Percentiles rank a stretch among this genome's conserved stretches.
Evolutionary conservation across 1,139 yeast genomes (phyloP).

Genomic region (Candida labiduridarum): DNA sequence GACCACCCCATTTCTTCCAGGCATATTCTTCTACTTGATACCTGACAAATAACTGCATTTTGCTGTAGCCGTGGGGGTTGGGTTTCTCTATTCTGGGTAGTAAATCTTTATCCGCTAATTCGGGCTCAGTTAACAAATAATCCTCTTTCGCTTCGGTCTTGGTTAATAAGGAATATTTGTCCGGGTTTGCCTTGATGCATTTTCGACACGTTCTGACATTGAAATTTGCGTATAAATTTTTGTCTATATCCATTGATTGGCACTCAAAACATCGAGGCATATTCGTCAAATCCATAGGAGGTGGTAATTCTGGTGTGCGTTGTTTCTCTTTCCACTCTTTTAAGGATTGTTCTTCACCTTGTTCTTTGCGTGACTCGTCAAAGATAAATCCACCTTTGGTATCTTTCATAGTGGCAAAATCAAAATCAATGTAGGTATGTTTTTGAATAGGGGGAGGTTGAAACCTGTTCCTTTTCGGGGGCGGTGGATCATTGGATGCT

Average conservation of each 20-base stretch:
- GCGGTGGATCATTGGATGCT: neutral
- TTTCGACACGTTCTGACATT: conserved; percentile 72
- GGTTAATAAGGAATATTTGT: conserved; percentile 85
- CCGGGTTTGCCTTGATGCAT: conserved; percentile 75
- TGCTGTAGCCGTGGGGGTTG: conserved; percentile 90
- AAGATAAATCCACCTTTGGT: conserved; percentile 83
- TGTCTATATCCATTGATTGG: conserved; percentile 75
- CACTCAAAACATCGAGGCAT: conserved; percentile 89
- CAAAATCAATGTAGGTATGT: conserved; percentile 86
- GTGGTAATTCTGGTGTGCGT: conserved; percentile 57
- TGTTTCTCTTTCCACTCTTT: conserved; percentile 80
- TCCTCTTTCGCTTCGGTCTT: conserved; percentile 96
- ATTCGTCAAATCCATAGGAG: conserved; percentile 66
- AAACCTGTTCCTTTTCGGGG: conserved; percentile 15
- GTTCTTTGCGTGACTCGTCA: conserved; percentile 33
- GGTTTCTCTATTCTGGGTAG: conserved; percentile 85
- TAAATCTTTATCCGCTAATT: conserved; percentile 67
- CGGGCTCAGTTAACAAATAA: conserved; percentile 90
- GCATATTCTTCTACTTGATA: conserved; percentile 93
- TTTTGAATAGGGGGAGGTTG: conserved; percentile 51
- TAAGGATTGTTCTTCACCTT: conserved; percentile 40
- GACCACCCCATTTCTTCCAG: conserved; percentile 92
- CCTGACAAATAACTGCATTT: conserved; percentile 90
- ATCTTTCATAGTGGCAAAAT: conserved; percentile 87
- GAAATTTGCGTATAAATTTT: conserved; percentile 68